Percentiles rank a stretch among this genome's conserved stretches.
Conservation (phyloP, 2,329 filamentous ascomycete species). For the Verticillium longisporum region DNA sequence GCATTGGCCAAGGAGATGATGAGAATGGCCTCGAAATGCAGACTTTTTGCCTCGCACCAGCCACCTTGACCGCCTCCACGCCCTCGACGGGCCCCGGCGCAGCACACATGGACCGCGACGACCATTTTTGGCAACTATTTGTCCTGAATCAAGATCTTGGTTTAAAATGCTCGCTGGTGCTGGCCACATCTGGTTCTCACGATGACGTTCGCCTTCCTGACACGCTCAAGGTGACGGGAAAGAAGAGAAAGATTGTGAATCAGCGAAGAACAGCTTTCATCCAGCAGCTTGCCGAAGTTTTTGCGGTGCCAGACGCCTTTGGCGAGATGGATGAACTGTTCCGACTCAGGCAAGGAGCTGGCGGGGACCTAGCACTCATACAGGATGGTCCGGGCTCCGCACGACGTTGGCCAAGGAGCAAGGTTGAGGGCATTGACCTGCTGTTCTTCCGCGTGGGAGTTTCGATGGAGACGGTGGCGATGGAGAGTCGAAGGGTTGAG, state of each 20-base stretch:
- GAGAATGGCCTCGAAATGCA: constrained; percentile 3
- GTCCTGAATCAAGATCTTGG: constrained; percentile 7
- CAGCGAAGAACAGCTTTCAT: constrained; percentile 8
- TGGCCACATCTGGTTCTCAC: background rate
- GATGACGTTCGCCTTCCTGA: constrained; percentile 6
- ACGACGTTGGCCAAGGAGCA: constrained; percentile 8
- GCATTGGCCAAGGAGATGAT: background rate
- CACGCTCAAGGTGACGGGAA: background rate
- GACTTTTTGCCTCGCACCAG: constrained; percentile 5
- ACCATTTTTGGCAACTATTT: constrained; percentile 10
- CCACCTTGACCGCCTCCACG: background rate
- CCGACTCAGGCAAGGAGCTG: background rate
- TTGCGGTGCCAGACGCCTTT: constrained; percentile 11
- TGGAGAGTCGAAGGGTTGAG: constrained; percentile 5
- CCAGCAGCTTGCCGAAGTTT: constrained; percentile 6
- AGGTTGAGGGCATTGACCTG: constrained; percentile 5
- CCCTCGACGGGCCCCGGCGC: constrained; percentile 2
- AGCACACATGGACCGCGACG: background rate
- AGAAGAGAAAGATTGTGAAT: background rate
- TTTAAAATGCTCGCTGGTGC: constrained; percentile 5
- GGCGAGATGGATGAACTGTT: constrained; percentile 11
- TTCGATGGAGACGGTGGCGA: constrained; percentile 9
- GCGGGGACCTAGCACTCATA: background rate
- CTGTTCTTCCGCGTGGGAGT: constrained; percentile 9
- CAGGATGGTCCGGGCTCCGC: background rate